Base-by-base conservation (phyloP, 768 basidiomycete genomes). In the Termitomyces sp. region DNA sequence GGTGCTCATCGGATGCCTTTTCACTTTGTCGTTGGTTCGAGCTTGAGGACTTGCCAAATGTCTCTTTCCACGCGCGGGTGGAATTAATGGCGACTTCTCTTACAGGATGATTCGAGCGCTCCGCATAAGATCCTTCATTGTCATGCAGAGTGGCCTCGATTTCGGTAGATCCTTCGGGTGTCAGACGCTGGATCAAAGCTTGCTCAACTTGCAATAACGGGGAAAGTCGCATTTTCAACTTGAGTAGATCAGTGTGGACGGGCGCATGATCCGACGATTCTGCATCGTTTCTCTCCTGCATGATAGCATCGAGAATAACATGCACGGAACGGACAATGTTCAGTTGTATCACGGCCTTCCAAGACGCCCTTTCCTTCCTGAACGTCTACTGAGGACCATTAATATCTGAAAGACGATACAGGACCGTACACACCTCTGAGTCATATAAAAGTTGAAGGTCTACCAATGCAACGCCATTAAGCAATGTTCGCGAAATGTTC, bases 321-420 rank as follows among this genome's bases (percentile, higher is more conserved):
- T 81, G 83, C 43, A 88, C 74, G 18, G 86, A 87, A 36, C 82
- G 84, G 40, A 87, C 85, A 45, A 89, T 72, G 67, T 88, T 89
- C 60, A 88, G 79, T 56, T 87, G 86, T 52, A 89, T 82, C 59
- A 89, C 81, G 44, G 79, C 75, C 58, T 83, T 73, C 87, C 87
- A 89, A 9, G 84, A 81, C 6, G 79, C 76, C 26, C 84, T 77
- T 68, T 89, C 85, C 26, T 74, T 76, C 26, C 73, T 76, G 64
- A 86, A 87, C 1, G 79, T 78, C 81, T 83, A 20, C n/a, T 43
- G 38, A 24, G 59, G 4, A 51, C 35, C 46, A 41, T 59, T 18
- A 52, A 28, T 13, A 35, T 38, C 3, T 55, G 26, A 30, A 55
- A 26, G 18, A 32, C 6, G 40, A 11, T 28, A 30, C 43, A 26